phyloP scores from a whole-genome alignment of 805 yeast species.

The Maudiozyma turicensis region DNA sequence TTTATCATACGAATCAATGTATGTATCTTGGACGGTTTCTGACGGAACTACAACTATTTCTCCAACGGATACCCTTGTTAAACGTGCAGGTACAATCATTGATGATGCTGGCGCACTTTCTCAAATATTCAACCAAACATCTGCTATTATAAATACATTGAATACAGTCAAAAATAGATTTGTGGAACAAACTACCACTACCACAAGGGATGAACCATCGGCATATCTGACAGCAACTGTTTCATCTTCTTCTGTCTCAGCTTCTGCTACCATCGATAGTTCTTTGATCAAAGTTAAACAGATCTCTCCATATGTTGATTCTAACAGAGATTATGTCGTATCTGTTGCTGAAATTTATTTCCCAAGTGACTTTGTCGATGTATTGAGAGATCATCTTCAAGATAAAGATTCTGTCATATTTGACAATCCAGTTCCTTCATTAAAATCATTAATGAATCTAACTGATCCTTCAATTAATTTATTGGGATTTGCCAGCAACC shows the following conservation, averaged over 20 bases:
- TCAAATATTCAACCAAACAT: neutral
- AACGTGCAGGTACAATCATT: neutral
- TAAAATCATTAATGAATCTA: conserved; percentile 48
- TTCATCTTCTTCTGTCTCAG: neutral
- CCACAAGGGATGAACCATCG: neutral
- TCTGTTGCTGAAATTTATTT: conserved; percentile 85
- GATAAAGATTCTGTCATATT: conserved; percentile 47
- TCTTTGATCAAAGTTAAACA: conserved; percentile 5
- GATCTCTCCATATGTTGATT: conserved; percentile 4
- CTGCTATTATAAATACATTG: neutral
- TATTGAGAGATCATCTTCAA: conserved; percentile 46
- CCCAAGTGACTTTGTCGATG: conserved; percentile 43
- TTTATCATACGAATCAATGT: neutral
- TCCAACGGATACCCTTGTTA: neutral
- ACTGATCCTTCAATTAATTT: conserved; percentile 44
- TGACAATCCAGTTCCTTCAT: conserved; percentile 45
- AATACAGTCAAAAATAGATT: neutral
- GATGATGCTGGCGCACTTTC: neutral
- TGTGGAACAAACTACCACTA: neutral
- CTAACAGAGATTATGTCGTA: conserved; percentile 51
- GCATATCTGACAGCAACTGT: neutral
- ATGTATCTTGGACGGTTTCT: neutral
- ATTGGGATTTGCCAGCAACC: conserved; percentile 11
- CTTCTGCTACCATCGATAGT: neutral
- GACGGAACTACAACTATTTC: neutral